Base-by-base conservation (phyloP, 1,139 yeast genomes). In the Nematodospora anomalae region DNA sequence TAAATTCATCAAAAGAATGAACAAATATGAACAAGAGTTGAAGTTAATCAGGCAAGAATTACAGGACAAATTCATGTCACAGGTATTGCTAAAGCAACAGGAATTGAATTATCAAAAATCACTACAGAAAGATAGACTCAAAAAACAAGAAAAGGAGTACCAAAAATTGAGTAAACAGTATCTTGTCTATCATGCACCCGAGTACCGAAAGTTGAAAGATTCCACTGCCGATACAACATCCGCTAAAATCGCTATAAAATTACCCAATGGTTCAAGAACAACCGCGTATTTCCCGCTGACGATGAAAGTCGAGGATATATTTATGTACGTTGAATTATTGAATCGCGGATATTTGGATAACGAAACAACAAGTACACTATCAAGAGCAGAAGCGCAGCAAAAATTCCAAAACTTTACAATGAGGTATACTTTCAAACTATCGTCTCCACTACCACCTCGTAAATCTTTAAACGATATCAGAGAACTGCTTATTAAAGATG, bases 101-200 rank as follows among this genome's bases (percentile, higher is more conserved):
- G 94, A 88, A 51, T 64, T 76, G 31, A 89, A 94, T 23, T 90
- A 81, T 58, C 80, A 83, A 52, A 73, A 73, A 25, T 81, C 95
- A 1, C 64, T 90, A 36, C 74, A 72, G 4, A 67, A 70, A 27
- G 92, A 83, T 57, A 62, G 74, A 29, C 43, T 52, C 27, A 66
- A 65, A 49, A 64, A 62, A 40, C 47, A 51, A 18, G 35, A 40
- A 27, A 32, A 35, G 16, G 40, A 51, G 24, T 25, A 34, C 4
- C 60, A 58, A 30, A 49, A 52, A 25, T 43, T 55, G 28, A 50
- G 51, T 26, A 57, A 58, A 33, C 59, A 58, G 38, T 68, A 61
- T 46, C 51, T 67, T 39, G 44, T 64, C 33, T 80, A 79, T 74
- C 60, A 74, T 30, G 58, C 64, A 30, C 71, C 78, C 63, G 67